Conservation (phyloP, 352 stramenopile genomes). For the Peronospora belbahrii region DNA sequence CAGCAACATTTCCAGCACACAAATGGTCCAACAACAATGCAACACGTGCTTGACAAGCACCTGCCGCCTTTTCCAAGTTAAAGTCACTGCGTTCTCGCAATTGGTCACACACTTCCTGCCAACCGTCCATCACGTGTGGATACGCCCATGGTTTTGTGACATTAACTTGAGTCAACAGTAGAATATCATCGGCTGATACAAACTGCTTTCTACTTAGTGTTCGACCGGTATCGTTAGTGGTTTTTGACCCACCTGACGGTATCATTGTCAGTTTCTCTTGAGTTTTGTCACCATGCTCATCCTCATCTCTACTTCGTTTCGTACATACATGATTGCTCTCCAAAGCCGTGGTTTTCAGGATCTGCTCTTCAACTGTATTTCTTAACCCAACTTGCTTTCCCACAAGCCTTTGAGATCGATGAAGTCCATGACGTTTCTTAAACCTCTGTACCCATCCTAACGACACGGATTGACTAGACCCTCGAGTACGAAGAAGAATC, state of each 20-base stretch:
- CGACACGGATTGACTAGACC: constrained; percentile 17
- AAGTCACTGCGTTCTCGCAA: constrained; percentile 13
- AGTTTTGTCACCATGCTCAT: background rate
- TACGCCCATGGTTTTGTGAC: constrained; percentile 24
- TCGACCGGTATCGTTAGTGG: background rate
- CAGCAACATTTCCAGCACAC: constrained; percentile 20
- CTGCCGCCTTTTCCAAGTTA: constrained; percentile 28
- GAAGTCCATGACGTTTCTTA: constrained; percentile 31
- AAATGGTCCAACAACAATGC: constrained; percentile 26
- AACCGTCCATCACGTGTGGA: constrained; percentile 26
- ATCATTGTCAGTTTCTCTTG: constrained; percentile 9
- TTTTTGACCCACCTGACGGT: background rate
- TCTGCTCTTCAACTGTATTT: background rate
- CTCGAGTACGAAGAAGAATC: constrained; percentile 18
- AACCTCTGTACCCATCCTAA: constrained; percentile 33
- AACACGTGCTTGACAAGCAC: constrained; percentile 27
- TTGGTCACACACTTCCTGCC: constrained; percentile 22
- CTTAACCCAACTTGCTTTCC: background rate
- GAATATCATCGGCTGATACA: constrained; percentile 28
- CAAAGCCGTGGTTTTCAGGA: background rate
- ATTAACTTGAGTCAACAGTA: constrained; percentile 28
- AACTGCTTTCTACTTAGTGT: constrained; percentile 25
- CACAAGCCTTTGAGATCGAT: constrained; percentile 17
- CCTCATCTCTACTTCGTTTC: constrained; percentile 2
- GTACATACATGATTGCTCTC: background rate